A percentile compares a stretch with the other conserved stretches of the same genome.
Conservation (phyloP, 163 green algal genomes). For the Chlorella variabilis region DNA sequence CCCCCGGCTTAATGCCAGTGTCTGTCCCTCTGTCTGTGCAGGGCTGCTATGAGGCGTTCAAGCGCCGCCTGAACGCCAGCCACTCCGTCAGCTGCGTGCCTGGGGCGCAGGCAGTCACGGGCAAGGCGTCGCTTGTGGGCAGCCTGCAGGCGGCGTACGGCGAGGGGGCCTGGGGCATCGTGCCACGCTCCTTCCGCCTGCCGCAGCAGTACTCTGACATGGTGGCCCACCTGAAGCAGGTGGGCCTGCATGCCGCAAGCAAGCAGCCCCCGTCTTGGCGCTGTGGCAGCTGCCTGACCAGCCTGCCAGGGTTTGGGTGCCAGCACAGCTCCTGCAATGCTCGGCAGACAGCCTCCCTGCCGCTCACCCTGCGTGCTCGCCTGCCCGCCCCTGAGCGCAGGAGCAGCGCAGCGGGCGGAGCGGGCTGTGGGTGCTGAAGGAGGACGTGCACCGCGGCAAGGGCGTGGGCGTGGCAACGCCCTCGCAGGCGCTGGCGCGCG, state of each 20-base stretch:
- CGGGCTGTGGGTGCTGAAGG: slow-evolving; percentile 82
- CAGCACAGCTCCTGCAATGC: too few species aligned
- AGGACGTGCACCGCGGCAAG: slow-evolving; percentile 78
- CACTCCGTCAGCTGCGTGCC: slow-evolving; percentile 77
- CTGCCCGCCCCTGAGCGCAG: too few species aligned
- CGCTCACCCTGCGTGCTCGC: too few species aligned
- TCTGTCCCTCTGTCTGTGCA: slow-evolving; percentile 12
- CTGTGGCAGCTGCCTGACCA: too few species aligned
- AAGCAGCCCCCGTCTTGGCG: too few species aligned
- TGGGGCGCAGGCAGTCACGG: slow-evolving; percentile 69
- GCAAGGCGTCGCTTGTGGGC: slow-evolving; percentile 68
- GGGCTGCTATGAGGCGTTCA: slow-evolving; percentile 49
- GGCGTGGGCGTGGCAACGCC: slow-evolving; percentile 63
- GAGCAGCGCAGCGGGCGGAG: neutral
- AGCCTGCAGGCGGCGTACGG: slow-evolving; percentile 70
- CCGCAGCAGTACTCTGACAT: slow-evolving; percentile 59
- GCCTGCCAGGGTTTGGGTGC: too few species aligned
- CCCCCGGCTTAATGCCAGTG: neutral
- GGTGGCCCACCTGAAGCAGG: slow-evolving; percentile 26
- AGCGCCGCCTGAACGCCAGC: slow-evolving; percentile 25
- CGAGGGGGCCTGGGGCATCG: slow-evolving; percentile 53
- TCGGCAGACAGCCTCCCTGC: too few species aligned
- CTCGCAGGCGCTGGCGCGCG: slow-evolving; percentile 30
- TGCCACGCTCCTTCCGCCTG: slow-evolving; percentile 66
- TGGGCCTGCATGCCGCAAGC: neutral